phyloP scores from a whole-genome alignment of 148 eudicot genomes.

The Chenopodium berlandieri region DNA sequence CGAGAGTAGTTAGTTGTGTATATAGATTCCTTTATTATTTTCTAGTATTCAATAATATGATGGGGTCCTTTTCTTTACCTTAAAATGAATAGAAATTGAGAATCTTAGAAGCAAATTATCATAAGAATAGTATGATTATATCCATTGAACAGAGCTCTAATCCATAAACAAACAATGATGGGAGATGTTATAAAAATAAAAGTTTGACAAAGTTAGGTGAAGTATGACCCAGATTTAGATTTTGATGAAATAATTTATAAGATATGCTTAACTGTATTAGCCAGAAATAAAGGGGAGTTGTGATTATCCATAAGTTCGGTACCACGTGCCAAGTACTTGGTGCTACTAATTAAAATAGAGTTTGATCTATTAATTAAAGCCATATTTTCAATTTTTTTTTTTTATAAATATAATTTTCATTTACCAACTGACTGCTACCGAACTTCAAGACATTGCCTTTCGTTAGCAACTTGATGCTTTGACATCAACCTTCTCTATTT shows the following conservation, averaged over 20 bases:
- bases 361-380: not conserved
- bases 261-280: conserved; percentile 8
- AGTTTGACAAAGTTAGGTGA: conserved; percentile 10
- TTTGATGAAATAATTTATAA: not conserved
- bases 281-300: not conserved
- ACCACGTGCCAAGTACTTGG: conserved; percentile 2
- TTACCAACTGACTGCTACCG: conserved; percentile 9
- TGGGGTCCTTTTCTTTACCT: no score
- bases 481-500: no score
- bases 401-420: not conserved
- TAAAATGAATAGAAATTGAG: no score
- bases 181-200: not conserved
- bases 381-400: not conserved
- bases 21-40: no score
- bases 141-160: not conserved
- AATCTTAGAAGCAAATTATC: no score
- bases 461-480: no score
- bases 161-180: not conserved
- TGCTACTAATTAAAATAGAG: not conserved
- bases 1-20: no score
- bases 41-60: no score
- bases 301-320: conserved; percentile 16
- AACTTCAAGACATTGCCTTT: conserved; percentile 8
- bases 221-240: conserved; percentile 6
- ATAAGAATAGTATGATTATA: not conserved